Evolutionary conservation across 2,329 filamentous ascomycete genomes (phyloP).

Genomic region (Dryadomyces quercivorus): DNA sequence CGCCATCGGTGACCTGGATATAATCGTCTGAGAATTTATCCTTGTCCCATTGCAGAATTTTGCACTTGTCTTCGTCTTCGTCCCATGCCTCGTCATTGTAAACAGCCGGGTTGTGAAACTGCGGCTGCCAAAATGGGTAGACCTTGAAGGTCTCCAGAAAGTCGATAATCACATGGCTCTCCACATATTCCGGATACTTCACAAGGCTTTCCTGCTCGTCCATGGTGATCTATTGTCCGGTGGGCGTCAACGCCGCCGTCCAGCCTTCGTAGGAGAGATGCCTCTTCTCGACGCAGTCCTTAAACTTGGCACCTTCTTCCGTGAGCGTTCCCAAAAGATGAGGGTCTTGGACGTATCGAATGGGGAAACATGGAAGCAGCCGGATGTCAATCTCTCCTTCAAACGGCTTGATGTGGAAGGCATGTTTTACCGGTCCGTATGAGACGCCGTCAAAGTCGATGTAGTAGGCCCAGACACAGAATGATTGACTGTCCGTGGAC

Average conservation of each 20-base stretch:
- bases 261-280: slow-evolving; percentile 29
- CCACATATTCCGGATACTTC: slow-evolving; percentile 10
- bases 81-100: slow-evolving; percentile 1
- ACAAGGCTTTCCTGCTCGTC: slow-evolving; percentile 17
- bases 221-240: too few species aligned
- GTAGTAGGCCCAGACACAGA: slow-evolving; percentile 21
- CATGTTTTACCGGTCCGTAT: slow-evolving; percentile 25
- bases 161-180: slow-evolving; percentile 16
- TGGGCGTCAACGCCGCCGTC: slow-evolving; percentile 19
- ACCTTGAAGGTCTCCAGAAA: slow-evolving; percentile 12
- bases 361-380: slow-evolving; percentile 24
- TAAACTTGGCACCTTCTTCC: slow-evolving; percentile 2
- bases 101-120: neutral
- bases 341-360: slow-evolving; percentile 20
- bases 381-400: slow-evolving; percentile 25
- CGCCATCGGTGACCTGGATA: too few species aligned
- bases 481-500: neutral
- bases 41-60: too few species aligned
- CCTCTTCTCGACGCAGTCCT: slow-evolving; percentile 18
- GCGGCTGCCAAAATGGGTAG: slow-evolving; percentile 5
- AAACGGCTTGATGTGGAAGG: slow-evolving; percentile 24
- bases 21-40: too few species aligned
- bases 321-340: neutral
- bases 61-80: neutral
- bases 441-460: slow-evolving; percentile 28